Evolutionary conservation across 495 filamentous ascomycete species (phyloP).

Genomic region (Daldinia bambusicola): DNA sequence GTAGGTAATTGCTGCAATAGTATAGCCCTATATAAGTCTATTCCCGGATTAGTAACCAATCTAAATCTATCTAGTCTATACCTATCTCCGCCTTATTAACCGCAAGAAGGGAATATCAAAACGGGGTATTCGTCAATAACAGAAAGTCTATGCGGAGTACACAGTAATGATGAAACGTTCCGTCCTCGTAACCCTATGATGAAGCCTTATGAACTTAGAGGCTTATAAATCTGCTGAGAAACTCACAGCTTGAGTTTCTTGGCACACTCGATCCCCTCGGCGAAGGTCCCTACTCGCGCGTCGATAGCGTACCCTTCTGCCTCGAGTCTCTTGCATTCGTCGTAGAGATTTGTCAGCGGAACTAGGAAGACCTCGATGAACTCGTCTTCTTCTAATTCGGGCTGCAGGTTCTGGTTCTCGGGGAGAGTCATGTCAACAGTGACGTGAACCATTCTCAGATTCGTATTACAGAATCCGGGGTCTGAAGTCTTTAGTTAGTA

Average conservation of each 20-base stretch:
- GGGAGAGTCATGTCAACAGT: conserved; percentile 77
- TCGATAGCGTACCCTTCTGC: conserved; percentile 84
- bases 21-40: neutral
- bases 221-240: conserved; percentile 8
- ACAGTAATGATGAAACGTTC: conserved; percentile 9
- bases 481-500: conserved; percentile 47
- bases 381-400: conserved; percentile 85
- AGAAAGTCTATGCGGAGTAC: conserved; percentile 25
- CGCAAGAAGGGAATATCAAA: neutral
- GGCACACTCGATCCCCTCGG: conserved; percentile 85
- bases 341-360: conserved; percentile 71
- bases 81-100: neutral
- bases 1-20: neutral
- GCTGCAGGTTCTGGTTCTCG: conserved; percentile 72
- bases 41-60: conserved; percentile 13
- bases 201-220: neutral
- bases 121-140: conserved; percentile 29
- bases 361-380: conserved; percentile 89
- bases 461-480: conserved; percentile 88
- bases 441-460: conserved; percentile 84
- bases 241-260: conserved; percentile 59
- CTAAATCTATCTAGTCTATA: conserved; percentile 5
- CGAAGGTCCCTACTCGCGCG: conserved; percentile 83
- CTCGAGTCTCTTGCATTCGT: conserved; percentile 74
- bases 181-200: neutral